Percentiles rank a stretch among this genome's conserved stretches.
Conservation (phyloP, 169 alveolate genomes). For the Plasmodium vinckei region DNA sequence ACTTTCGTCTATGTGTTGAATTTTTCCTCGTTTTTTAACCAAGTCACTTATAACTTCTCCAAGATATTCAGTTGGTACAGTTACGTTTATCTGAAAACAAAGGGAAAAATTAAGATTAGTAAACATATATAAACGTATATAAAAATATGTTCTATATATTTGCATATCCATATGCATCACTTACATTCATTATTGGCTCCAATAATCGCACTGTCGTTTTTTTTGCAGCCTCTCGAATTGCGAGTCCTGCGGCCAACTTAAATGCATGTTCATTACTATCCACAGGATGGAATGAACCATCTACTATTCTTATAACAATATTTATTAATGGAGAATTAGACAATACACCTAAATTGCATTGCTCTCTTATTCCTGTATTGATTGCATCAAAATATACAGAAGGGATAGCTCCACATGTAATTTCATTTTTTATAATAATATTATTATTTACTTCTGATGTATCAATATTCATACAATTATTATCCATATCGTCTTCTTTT, state of each 20-base stretch:
- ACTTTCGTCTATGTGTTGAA: constrained; percentile 75
- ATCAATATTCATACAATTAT: constrained; percentile 65
- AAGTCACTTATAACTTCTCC: constrained; percentile 88
- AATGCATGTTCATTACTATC: constrained; percentile 92
- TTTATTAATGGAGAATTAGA: constrained; percentile 89
- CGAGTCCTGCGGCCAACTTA: constrained; percentile 89
- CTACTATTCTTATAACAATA: constrained; percentile 85
- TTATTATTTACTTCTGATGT: constrained; percentile 75
- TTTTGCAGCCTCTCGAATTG: constrained; percentile 88
- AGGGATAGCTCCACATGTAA: constrained; percentile 90
- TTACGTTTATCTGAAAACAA: constrained; percentile 73
- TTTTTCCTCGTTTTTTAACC: constrained; percentile 84
- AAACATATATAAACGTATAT: not conserved
- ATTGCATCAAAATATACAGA: constrained; percentile 88
- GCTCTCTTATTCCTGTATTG: constrained; percentile 86
- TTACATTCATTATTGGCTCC: constrained; percentile 93
- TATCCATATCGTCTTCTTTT: not conserved
- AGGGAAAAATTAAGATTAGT: not conserved
- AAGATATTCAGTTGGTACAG: constrained; percentile 87
- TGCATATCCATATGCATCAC: not conserved
- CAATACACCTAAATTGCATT: constrained; percentile 85
- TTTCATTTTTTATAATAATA: constrained; percentile 84
- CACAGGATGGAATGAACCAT: constrained; percentile 91
- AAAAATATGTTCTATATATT: not conserved
- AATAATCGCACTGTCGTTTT: constrained; percentile 85